Evolutionary conservation across 2,329 filamentous ascomycete species (phyloP).

Genomic region (Calonectria fujianensis): DNA sequence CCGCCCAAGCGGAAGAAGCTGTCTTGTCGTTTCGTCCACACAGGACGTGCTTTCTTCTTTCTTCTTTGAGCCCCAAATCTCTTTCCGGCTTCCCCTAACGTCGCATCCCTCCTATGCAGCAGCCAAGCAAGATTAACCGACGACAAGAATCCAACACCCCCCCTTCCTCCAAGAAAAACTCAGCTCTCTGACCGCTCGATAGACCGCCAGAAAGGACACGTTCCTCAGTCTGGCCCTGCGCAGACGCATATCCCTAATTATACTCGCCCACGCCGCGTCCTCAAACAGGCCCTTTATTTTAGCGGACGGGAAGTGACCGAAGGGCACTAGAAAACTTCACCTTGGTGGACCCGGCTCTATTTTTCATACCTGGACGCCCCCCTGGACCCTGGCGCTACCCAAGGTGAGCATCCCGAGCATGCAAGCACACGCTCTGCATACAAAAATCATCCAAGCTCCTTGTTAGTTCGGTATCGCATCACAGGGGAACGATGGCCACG

Average conservation of each 20-base stretch:
- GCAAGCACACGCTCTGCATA: no score
- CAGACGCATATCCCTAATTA: slow-evolving; percentile 4
- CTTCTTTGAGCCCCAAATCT: background rate
- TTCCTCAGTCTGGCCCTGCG: slow-evolving; percentile 5
- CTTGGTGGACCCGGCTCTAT: slow-evolving; percentile 16
- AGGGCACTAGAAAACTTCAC: slow-evolving; percentile 35
- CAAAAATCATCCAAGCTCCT: background rate
- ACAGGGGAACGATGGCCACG: slow-evolving; percentile 9
- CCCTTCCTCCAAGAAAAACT: background rate
- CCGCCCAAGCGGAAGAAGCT: no score
- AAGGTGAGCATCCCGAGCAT: slow-evolving; percentile 27
- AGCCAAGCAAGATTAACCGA: background rate
- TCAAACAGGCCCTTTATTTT: slow-evolving; percentile 14
- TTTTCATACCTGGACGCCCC: background rate
- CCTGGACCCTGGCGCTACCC: background rate
- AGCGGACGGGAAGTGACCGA: slow-evolving; percentile 42
- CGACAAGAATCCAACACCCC: background rate
- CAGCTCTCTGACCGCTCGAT: background rate
- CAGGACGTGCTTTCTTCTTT: background rate
- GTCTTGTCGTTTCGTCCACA: background rate
- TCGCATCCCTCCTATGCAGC: background rate
- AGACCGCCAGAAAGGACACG: slow-evolving; percentile 23
- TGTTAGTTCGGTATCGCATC: slow-evolving; percentile 11
- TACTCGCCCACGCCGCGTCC: slow-evolving; percentile 4
- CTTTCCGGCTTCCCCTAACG: background rate